phyloP scores from a whole-genome alignment of 2,329 filamentous ascomycete species.

The Apiospora kogelbergensis region DNA sequence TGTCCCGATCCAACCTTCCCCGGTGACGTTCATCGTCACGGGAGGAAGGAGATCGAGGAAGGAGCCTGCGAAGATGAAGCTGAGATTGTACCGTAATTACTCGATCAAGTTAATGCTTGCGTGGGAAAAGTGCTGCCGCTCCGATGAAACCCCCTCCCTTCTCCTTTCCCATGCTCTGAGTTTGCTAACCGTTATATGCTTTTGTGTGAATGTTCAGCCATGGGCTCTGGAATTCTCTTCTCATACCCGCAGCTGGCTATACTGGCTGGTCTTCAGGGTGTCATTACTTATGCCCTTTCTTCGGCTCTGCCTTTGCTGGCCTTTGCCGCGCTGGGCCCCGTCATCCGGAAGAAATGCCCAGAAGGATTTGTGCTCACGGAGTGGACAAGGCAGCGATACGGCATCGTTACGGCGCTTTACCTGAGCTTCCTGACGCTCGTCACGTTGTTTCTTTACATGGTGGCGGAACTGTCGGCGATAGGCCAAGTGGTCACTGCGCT shows the following conservation, averaged over 20 bases:
- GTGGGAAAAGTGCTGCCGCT: conserved; percentile 97
- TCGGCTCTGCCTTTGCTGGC: conserved; percentile 71
- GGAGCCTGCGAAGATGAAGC: conserved; percentile 59
- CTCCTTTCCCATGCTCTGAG: conserved; percentile 20
- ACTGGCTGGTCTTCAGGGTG: conserved; percentile 75
- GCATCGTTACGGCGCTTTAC: conserved; percentile 66
- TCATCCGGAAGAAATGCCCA: conserved; percentile 77
- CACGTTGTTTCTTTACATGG: conserved; percentile 85
- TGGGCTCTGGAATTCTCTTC: conserved; percentile 82
- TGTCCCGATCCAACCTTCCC: conserved; percentile 52
- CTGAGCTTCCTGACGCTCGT: conserved; percentile 76
- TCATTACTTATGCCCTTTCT: conserved; percentile 73
- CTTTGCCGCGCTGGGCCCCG: conserved; percentile 73
- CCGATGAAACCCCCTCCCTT: conserved; percentile 40
- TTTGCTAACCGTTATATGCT: conserved; percentile 42
- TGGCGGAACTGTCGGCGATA: conserved; percentile 77
- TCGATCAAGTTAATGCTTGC: conserved; percentile 99
- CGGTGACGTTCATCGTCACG: conserved; percentile 4
- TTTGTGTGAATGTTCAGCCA: conserved; percentile 55
- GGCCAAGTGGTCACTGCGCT: conserved; percentile 75
- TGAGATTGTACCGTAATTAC: conserved; percentile 95
- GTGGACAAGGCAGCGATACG: conserved; percentile 80
- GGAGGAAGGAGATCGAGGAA: conserved; percentile 37
- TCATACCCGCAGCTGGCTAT: conserved; percentile 80
- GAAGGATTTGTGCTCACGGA: conserved; percentile 84